A percentile compares a stretch with the other conserved stretches of the same genome.
Conservation (phyloP, 139 green algal genomes). For the Chlamydomonas asymmetrica region DNA sequence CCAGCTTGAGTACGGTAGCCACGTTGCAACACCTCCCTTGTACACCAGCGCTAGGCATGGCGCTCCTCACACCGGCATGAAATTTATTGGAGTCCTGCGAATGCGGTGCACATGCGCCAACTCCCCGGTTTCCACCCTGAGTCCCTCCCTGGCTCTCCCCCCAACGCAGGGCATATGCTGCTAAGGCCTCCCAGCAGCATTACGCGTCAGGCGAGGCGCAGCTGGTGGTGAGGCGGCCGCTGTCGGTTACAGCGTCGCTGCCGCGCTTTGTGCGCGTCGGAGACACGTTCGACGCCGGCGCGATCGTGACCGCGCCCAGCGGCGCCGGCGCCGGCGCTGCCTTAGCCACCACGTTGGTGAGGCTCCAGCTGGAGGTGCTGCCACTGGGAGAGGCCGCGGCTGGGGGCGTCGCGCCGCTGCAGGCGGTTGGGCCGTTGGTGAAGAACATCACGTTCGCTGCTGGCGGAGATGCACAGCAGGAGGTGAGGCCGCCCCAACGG, state of each 20-base stretch:
- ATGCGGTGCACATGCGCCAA: too few relatives aligned
- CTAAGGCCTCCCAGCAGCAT: background rate
- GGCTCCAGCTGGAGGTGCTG: too few relatives aligned
- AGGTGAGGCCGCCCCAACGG: background rate
- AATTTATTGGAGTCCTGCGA: too few relatives aligned
- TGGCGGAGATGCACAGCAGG: background rate
- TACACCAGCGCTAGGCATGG: too few relatives aligned
- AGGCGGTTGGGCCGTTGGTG: background rate
- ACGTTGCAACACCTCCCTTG: too few relatives aligned
- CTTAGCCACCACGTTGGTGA: too few relatives aligned
- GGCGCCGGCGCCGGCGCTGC: background rate
- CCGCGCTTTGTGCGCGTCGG: conserved; percentile 61
- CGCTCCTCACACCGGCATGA: too few relatives aligned
- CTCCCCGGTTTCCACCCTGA: background rate
- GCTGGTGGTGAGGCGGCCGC: conserved; percentile 46
- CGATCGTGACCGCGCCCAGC: conserved; percentile 37
- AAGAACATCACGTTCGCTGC: background rate
- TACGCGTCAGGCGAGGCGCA: conserved; percentile 54
- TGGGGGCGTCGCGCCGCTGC: background rate
- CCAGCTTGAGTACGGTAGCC: too few relatives aligned
- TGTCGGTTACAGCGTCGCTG: conserved; percentile 59
- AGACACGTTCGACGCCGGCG: conserved; percentile 60
- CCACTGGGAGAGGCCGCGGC: too few relatives aligned
- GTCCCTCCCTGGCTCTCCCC: background rate
- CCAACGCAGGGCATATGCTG: conserved; percentile 26